Percentiles rank a stretch among this genome's conserved stretches.
These are phyloP conservation scores for Corynascus novoguineensis DNA, from an alignment of 495 filamentous ascomycete species.

Conservation along the genomic window DNA sequence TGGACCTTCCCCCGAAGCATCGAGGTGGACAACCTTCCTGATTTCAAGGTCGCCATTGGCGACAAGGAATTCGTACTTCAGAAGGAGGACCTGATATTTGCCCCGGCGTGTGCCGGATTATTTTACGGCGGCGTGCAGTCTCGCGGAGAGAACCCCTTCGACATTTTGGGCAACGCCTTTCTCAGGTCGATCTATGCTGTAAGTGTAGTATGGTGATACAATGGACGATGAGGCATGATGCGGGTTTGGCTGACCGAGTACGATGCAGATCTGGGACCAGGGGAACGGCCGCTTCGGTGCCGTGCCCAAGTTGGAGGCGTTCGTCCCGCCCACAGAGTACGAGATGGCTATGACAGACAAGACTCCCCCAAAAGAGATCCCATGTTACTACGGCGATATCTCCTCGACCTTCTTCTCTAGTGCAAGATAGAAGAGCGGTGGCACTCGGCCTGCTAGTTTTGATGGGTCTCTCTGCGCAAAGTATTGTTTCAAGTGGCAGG, in stretches of 20 bases:
- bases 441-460: no score
- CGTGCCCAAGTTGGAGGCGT: conserved; percentile 54
- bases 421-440: no score
- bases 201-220: conserved; percentile 30
- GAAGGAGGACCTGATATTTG: conserved; percentile 67
- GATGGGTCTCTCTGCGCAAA: no score
- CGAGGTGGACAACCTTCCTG: conserved; percentile 55
- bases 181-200: conserved; percentile 72
- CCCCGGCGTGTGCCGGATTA: conserved; percentile 49
- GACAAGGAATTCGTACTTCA: conserved; percentile 60
- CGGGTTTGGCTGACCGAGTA: background rate
- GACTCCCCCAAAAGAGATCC: no score
- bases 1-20: conserved; percentile 59
- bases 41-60: conserved; percentile 64
- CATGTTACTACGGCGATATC: background rate
- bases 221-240: background rate
- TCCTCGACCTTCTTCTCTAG: background rate
- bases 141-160: conserved; percentile 58
- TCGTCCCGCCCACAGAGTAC: background rate
- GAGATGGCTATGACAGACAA: no score
- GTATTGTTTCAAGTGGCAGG: no score
- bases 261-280: conserved; percentile 63
- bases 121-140: conserved; percentile 74
- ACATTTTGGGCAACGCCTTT: conserved; percentile 71
- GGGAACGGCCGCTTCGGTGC: conserved; percentile 65